phyloP scores from a whole-genome alignment of 768 basidiomycete genomes.

The Cystobasidium ongulense region DNA sequence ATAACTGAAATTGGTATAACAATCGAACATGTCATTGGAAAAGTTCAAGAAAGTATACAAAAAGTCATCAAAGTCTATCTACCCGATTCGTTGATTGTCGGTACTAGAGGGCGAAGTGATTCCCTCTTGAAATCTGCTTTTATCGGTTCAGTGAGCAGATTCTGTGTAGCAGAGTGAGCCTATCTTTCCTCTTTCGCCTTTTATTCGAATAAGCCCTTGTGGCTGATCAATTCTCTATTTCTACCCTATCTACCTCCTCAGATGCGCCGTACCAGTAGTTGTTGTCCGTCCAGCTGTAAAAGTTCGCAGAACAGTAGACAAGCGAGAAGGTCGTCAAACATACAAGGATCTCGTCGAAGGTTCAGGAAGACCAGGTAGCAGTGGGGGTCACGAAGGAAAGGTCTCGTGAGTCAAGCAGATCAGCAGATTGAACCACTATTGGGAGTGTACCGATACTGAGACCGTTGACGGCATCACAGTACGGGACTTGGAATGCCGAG shows the following conservation, averaged over 20 bases:
- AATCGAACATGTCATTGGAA: conserved; percentile 88
- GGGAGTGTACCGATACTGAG: not conserved
- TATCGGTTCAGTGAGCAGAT: conserved; percentile 60
- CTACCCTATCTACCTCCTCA: conserved; percentile 24
- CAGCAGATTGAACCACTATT: not conserved
- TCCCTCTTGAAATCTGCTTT: conserved; percentile 52
- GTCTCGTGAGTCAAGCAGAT: not conserved
- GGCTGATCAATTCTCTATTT: not conserved
- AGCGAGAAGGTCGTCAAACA: conserved; percentile 12
- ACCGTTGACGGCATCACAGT: not conserved
- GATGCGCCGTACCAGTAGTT: conserved; percentile 71
- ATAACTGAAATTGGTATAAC: conserved; percentile 65
- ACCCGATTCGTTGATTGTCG: conserved; percentile 86
- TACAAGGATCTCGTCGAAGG: conserved; percentile 27
- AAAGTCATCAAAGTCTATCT: conserved; percentile 53
- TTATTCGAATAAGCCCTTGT: not conserved
- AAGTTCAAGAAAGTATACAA: conserved; percentile 78
- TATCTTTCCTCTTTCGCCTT: not conserved
- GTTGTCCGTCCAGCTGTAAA: conserved; percentile 59
- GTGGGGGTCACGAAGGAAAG: not conserved
- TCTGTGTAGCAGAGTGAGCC: conserved; percentile 31
- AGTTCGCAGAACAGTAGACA: conserved; percentile 50
- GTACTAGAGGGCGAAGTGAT: conserved; percentile 63
- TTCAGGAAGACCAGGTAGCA: conserved; percentile 17
- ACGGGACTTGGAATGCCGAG: conserved; percentile 4